Percentiles rank a stretch among this genome's conserved stretches.
Conservation (phyloP, 208 protist species). For the Crithidia acanthocephali region DNA sequence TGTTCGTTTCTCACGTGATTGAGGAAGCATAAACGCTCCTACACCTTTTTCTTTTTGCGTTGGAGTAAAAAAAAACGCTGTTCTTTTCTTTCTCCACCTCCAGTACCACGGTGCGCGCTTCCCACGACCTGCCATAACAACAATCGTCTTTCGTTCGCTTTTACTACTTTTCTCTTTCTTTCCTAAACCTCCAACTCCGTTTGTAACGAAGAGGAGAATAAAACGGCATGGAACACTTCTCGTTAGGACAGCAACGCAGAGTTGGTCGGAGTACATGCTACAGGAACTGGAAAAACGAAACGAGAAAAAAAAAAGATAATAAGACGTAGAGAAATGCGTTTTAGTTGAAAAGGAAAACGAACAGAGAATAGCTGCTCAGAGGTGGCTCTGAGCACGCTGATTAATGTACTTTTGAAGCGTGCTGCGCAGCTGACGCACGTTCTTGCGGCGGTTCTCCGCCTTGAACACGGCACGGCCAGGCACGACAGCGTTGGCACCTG, state of each 20-base stretch:
- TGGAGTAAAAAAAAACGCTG: no score
- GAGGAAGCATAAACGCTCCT: no score
- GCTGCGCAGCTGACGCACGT: slow-evolving; percentile 44
- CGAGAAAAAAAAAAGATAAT: neutral
- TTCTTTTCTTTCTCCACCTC: no score
- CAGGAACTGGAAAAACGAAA: neutral
- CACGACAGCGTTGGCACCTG: slow-evolving; percentile 98
- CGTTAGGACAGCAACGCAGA: neutral
- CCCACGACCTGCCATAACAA: no score
- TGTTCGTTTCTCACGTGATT: no score
- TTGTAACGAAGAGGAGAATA: neutral
- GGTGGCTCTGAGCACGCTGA: slow-evolving; percentile 21
- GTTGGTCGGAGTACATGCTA: neutral
- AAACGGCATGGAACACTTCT: neutral
- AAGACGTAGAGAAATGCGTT: neutral
- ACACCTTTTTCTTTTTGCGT: no score
- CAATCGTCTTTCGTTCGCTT: no score
- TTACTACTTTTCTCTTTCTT: no score
- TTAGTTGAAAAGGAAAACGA: slow-evolving; percentile 3
- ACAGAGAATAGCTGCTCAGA: slow-evolving; percentile 6
- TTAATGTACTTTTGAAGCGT: slow-evolving; percentile 36
- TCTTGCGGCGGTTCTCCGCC: slow-evolving; percentile 45
- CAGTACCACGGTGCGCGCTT: no score
- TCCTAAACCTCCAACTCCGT: neutral
- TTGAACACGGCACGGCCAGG: slow-evolving; percentile 96